Conservation (phyloP, 495 filamentous ascomycete species). For the Hypoxylon subgilvum region DNA sequence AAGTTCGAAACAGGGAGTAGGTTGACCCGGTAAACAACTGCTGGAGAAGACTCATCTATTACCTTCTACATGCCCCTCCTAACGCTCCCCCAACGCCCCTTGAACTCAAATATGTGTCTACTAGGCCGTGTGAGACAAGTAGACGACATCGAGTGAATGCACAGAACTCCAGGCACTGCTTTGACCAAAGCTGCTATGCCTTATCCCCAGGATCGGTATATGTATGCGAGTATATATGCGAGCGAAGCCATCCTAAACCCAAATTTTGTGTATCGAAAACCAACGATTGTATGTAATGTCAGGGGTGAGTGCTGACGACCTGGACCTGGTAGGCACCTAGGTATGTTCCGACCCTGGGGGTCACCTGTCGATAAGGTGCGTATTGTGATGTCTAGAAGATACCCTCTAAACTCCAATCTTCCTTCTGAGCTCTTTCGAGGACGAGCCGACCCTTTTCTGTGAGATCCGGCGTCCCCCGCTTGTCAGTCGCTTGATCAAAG, state of each 20-base stretch:
- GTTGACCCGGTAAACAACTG: conserved; percentile 17
- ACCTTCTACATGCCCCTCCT: conserved; percentile 21
- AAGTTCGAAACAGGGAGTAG: neutral
- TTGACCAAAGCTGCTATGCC: conserved; percentile 37
- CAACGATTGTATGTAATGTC: conserved; percentile 26
- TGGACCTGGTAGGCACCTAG: conserved; percentile 2
- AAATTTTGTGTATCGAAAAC: conserved; percentile 21
- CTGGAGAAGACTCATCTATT: conserved; percentile 33
- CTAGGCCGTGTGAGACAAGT: conserved; percentile 3
- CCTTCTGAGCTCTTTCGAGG: conserved; percentile 69
- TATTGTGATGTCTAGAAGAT: conserved; percentile 39
- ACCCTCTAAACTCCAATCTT: conserved; percentile 59
- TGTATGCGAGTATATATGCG: conserved; percentile 34
- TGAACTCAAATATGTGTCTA: conserved; percentile 31
- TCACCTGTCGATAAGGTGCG: neutral
- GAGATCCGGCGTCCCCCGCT: conserved; percentile 77
- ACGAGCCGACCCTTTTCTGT: conserved; percentile 76
- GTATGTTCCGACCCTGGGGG: conserved; percentile 3
- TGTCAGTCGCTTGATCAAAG: conserved; percentile 76
- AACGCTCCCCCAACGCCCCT: conserved; percentile 26
- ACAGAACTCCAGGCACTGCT: conserved; percentile 32
- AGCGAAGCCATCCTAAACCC: conserved; percentile 31
- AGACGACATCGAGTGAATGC: conserved; percentile 20
- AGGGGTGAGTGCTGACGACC: neutral
- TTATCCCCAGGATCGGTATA: conserved; percentile 30